These are phyloP conservation scores for Vanrija humicola DNA, from an alignment of 1,284 basidiomycete genomes.

Conservation along the genomic window DNA sequence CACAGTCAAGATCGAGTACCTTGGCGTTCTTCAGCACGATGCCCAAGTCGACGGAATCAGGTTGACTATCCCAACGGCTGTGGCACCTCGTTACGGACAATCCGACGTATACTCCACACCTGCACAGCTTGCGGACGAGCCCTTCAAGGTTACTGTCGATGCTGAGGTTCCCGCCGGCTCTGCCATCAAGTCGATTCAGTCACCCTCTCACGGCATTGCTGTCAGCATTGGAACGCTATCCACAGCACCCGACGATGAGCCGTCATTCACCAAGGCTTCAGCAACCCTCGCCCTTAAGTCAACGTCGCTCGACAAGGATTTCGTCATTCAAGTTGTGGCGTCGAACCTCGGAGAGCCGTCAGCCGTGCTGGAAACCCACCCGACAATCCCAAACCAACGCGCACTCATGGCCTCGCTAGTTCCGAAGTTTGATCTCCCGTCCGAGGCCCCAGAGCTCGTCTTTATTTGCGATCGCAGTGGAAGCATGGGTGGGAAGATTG, in stretches of 20 bases:
- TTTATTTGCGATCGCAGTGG: conserved; percentile 33
- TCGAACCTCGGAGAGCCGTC: conserved; percentile 17
- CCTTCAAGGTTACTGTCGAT: conserved; percentile 7
- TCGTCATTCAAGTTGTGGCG: conserved; percentile 23
- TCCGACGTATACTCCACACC: neutral
- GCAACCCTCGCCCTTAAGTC: neutral
- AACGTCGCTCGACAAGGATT: conserved; percentile 14
- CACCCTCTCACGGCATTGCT: conserved; percentile 16
- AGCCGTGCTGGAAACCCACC: conserved; percentile 20
- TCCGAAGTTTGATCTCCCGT: conserved; percentile 7
- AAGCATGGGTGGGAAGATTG: conserved; percentile 22
- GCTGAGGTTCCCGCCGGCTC: conserved; percentile 10
- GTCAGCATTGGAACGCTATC: conserved; percentile 10
- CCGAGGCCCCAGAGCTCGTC: conserved; percentile 21
- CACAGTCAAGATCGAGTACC: conserved; percentile 15
- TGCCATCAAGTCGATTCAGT: conserved; percentile 15
- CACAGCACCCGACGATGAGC: conserved; percentile 5
- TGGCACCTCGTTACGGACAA: conserved; percentile 20
- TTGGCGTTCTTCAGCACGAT: conserved; percentile 22
- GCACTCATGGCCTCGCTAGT: conserved; percentile 14
- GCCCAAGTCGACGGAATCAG: conserved; percentile 20
- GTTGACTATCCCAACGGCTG: conserved; percentile 17
- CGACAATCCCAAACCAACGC: conserved; percentile 3
- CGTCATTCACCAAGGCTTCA: conserved; percentile 3
- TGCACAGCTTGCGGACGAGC: neutral